Percentiles rank a stretch among this genome's conserved stretches.
These are phyloP conservation scores for Phytophthora capsici DNA, from an alignment of 352 stramenopile genomes.

Conservation along the genomic window DNA sequence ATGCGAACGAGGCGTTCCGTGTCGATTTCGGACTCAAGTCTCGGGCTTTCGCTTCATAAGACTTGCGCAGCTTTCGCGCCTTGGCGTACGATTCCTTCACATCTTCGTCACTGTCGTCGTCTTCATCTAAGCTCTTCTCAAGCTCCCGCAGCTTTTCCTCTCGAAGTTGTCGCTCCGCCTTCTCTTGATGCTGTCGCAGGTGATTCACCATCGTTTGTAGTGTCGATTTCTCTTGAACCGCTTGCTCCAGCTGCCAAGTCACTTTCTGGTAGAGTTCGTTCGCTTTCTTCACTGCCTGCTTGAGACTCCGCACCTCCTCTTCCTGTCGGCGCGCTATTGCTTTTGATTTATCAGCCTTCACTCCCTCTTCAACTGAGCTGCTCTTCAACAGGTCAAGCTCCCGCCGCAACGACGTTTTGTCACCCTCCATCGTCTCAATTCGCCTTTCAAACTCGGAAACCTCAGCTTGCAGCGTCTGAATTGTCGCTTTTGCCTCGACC, in stretches of 20 bases:
- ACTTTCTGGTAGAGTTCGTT: slow-evolving; percentile 68
- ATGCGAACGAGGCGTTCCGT: slow-evolving; percentile 12
- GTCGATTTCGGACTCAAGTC: slow-evolving; percentile 3
- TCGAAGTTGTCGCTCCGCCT: slow-evolving; percentile 44
- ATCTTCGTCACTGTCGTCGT: slow-evolving; percentile 5
- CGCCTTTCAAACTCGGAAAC: slow-evolving; percentile 17
- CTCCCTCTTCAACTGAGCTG: slow-evolving; percentile 54
- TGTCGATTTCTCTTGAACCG: slow-evolving; percentile 52
- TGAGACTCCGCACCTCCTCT: slow-evolving; percentile 66
- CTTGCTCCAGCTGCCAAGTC: slow-evolving; percentile 62
- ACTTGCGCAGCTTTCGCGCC: neutral
- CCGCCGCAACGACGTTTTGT: slow-evolving; percentile 42
- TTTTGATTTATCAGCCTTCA: slow-evolving; percentile 52
- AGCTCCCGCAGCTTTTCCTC: slow-evolving; percentile 51
- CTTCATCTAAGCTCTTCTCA: slow-evolving; percentile 46
- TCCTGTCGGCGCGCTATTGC: slow-evolving; percentile 46
- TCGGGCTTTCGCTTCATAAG: neutral
- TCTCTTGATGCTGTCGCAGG: slow-evolving; percentile 48
- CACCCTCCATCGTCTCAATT: slow-evolving; percentile 32
- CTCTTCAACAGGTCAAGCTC: slow-evolving; percentile 46
- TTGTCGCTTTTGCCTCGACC: slow-evolving; percentile 28
- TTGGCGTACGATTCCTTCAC: slow-evolving; percentile 5
- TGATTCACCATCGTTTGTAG: slow-evolving; percentile 50
- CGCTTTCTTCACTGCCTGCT: slow-evolving; percentile 59
- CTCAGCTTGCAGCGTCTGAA: slow-evolving; percentile 32